Evolutionary conservation across 345 rosid species (phyloP).

Genomic region (Geranium rotundifolium): DNA sequence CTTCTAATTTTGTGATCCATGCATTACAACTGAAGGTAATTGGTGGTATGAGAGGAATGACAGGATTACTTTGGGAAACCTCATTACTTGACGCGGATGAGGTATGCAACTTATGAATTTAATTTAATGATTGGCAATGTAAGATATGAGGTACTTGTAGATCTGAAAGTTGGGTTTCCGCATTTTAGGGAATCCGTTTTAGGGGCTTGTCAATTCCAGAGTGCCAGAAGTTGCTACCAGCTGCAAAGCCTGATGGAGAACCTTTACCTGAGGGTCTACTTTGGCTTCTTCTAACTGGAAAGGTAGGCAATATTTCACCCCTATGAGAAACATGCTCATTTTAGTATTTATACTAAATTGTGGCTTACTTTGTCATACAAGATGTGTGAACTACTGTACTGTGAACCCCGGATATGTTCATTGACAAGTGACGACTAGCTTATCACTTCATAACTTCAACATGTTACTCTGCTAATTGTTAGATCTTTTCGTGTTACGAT

Average conservation of each 20-base stretch:
- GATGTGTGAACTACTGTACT: no score
- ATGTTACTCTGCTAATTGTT: no score
- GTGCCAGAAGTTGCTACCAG: constrained; percentile 87
- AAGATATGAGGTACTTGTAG: background rate
- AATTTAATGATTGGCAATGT: background rate
- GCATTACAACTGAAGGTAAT: constrained; percentile 39
- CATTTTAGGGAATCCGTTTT: constrained; percentile 81
- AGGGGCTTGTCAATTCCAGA: constrained; percentile 92
- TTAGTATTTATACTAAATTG: no score
- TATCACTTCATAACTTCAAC: no score
- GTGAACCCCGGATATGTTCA: no score
- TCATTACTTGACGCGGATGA: constrained; percentile 95
- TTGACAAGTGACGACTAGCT: no score
- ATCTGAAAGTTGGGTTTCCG: constrained; percentile 9
- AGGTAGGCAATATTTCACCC: constrained; percentile 30
- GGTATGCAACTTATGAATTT: constrained; percentile 25
- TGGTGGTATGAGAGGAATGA: constrained; percentile 99
- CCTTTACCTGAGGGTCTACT: constrained; percentile 96
- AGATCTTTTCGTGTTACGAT: background rate
- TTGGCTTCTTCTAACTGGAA: constrained; percentile 98
- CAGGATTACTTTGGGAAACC: constrained; percentile 94
- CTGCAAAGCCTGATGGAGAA: constrained; percentile 80
- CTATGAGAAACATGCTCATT: no score
- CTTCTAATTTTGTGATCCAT: constrained; percentile 5
- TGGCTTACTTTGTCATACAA: no score